Base-by-base conservation (phyloP, 225 moss, liverwort and hornwort species). In the Rhytidiadelphus loreus region DNA sequence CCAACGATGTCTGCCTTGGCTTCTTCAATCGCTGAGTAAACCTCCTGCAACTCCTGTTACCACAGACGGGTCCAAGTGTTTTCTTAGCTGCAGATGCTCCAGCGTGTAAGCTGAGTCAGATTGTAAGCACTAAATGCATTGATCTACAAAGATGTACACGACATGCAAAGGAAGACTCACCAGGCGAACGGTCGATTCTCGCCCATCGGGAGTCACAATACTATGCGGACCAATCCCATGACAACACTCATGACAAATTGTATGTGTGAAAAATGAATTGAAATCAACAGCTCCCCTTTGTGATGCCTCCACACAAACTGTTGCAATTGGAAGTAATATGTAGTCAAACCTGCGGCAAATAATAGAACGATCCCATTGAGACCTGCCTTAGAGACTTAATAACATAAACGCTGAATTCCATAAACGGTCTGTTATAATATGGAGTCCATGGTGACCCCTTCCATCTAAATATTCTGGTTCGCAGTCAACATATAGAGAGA, bases 1-100 rank as follows among this genome's bases (percentile, higher is more conserved):
- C 98, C 98, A 68, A 98, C 97, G 81, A 98, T 97, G 86, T 98
- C 98, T 82, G 98, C 98, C 91, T 98, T 98, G 37, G 98, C 97
- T 92, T 98, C 98, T 90, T 98, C 98, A 86, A 98, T 92, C 59
- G 96, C 78, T 56, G 98, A 95, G 87, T 97, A 96, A 65, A 96
- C 91, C 90, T 98, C 98, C 94, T 98, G 98, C 86, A 97, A 89
- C 93, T 97, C 98, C 98, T 98, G 89, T 66, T 77, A 48, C 81
- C 74, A 89, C 35, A 53, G 76, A 35, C 50, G 86, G 88, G 57
- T 89, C 48, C 80, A 80, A 57, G 57, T 53, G 56, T 46, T 84
- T 74, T 55, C 80, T 91, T 83, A 83, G 75, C 74, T 46, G 30
- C 48, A 75, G 55, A 33, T 77, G 64, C 77, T 87, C 71, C 73